Evolutionary conservation across 225 moss, liverwort and hornwort species (phyloP).

Genomic region (Rhytidiadelphus loreus): DNA sequence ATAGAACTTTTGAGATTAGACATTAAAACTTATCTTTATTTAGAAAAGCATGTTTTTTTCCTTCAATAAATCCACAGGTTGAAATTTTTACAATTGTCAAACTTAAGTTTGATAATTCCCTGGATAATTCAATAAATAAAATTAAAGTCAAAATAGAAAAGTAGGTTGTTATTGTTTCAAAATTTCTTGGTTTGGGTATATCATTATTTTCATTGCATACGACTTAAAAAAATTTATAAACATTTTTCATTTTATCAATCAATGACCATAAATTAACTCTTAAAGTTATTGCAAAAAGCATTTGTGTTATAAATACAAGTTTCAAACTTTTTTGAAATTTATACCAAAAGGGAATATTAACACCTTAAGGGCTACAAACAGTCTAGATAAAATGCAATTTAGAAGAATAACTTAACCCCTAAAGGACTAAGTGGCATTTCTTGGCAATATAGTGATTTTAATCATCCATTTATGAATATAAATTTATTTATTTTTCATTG

Average conservation of each 20-base stretch:
- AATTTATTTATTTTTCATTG: too few species aligned
- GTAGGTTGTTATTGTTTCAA: background rate
- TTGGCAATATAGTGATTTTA: too few species aligned
- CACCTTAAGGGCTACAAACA: fast-evolving
- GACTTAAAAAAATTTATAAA: background rate
- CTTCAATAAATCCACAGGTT: background rate
- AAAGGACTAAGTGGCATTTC: too few species aligned
- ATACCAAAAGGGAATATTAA: background rate
- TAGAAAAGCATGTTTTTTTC: fast-evolving
- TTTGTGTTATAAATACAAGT: background rate
- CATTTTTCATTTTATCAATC: background rate
- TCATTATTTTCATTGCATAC: background rate
- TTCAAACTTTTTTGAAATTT: background rate
- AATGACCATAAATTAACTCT: background rate
- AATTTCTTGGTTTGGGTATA: background rate
- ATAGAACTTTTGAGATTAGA: background rate
- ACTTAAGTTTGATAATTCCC: background rate
- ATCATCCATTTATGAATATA: too few species aligned
- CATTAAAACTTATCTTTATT: background rate
- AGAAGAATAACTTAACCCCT: background rate
- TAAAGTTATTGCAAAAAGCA: background rate
- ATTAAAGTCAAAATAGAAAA: background rate
- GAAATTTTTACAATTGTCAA: background rate
- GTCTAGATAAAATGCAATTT: background rate
- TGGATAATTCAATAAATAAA: background rate